These are phyloP conservation scores for Fraxinus paxiana DNA, from an alignment of 305 asterid species.

Conservation along the genomic window DNA sequence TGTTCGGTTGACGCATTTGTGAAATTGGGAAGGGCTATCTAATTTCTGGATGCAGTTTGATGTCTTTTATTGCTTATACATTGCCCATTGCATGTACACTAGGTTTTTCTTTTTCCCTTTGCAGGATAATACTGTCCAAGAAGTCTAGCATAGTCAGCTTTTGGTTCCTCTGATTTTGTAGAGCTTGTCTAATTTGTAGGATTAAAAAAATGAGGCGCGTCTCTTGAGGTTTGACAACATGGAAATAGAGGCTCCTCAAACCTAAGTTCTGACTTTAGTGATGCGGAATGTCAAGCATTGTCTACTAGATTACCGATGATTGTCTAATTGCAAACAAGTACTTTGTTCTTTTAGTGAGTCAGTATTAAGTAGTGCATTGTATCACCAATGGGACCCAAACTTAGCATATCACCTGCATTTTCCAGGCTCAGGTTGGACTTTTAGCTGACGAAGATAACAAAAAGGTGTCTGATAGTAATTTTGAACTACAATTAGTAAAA, in stretches of 20 bases:
- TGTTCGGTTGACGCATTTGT: background rate
- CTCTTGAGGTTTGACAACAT: background rate
- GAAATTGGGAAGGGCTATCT: background rate
- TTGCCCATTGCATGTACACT: background rate
- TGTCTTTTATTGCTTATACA: background rate
- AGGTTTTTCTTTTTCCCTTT: background rate
- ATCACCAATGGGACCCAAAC: background rate
- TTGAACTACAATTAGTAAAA: conserved; percentile 6
- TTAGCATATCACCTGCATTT: conserved; percentile 10
- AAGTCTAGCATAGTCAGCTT: background rate
- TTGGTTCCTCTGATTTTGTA: background rate
- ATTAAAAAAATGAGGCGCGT: background rate
- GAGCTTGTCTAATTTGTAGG: background rate
- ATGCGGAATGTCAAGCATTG: background rate
- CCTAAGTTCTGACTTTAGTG: background rate
- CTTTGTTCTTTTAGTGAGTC: background rate
- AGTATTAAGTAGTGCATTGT: background rate
- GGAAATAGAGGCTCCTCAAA: background rate
- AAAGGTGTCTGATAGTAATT: background rate
- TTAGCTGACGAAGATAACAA: background rate
- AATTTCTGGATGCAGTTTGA: background rate
- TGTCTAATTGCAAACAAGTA: background rate
- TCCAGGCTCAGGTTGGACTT: background rate
- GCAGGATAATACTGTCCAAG: conserved; percentile 5
- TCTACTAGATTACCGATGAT: background rate